Percentiles rank a stretch among this genome's conserved stretches.
Conservation (phyloP, 768 basidiomycete species). For the Steccherinum ochraceum region DNA sequence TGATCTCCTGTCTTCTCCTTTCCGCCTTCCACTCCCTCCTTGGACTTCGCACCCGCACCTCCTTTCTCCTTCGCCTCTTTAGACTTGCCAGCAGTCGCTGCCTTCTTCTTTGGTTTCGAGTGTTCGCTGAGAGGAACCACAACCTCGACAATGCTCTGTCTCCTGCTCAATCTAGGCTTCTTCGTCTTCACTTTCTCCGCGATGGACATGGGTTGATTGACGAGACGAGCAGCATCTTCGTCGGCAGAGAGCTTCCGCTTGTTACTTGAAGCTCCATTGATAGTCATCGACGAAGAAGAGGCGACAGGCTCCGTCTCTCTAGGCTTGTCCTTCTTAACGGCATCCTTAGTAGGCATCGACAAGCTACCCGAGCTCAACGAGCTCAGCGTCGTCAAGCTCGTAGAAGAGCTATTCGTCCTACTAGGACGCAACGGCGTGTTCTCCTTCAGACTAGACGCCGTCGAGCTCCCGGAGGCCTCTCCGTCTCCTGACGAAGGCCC, state of each 20-base stretch:
- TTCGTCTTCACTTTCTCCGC: background rate
- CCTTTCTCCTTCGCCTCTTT: conserved; percentile 1
- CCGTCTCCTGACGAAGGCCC: background rate
- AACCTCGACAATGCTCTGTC: background rate
- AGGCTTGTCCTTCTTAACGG: conserved; percentile 45
- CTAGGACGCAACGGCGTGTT: conserved; percentile 21
- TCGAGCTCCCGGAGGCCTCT: conserved; percentile 6
- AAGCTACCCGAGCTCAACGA: background rate
- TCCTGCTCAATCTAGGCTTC: background rate
- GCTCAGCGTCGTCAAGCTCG: conserved; percentile 13
- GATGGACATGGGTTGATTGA: background rate
- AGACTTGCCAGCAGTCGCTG: background rate
- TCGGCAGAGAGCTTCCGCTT: conserved; percentile 21
- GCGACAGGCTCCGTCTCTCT: conserved; percentile 23
- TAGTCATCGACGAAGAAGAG: background rate
- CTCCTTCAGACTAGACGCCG: conserved; percentile 13
- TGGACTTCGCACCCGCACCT: conserved; percentile 24
- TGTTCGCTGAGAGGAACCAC: background rate
- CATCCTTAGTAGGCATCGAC: conserved; percentile 14
- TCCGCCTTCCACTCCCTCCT: conserved; percentile 7
- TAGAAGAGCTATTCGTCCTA: conserved; percentile 21
- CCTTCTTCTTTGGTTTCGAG: too few species aligned
- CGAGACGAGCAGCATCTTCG: conserved; percentile 1
- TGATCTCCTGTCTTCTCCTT: too few species aligned
- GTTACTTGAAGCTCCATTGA: conserved; percentile 18